Conservation (phyloP, 2,329 filamentous ascomycete genomes). For the Hypoxylon sp. region DNA sequence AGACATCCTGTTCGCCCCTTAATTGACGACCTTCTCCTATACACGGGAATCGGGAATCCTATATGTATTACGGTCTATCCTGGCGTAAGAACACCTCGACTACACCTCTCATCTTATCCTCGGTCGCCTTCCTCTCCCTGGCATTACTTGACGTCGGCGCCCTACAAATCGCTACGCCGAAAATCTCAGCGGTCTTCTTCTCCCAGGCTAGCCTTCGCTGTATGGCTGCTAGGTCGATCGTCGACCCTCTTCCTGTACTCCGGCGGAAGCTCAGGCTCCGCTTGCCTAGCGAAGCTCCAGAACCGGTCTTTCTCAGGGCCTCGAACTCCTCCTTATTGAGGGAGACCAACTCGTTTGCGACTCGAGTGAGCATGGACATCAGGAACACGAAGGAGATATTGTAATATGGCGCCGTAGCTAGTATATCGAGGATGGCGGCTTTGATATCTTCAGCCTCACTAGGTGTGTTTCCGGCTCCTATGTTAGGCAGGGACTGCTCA, state of each 20-base stretch:
- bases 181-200: constrained; percentile 72
- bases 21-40: background rate
- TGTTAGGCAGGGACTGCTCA: constrained; percentile 67
- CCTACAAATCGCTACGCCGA: constrained; percentile 74
- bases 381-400: constrained; percentile 93
- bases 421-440: constrained; percentile 75
- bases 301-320: constrained; percentile 47
- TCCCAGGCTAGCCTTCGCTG: constrained; percentile 71
- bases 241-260: constrained; percentile 40
- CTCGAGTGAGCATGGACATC: constrained; percentile 76
- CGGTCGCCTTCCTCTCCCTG: constrained; percentile 69
- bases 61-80: constrained; percentile 34
- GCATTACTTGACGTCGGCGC: constrained; percentile 54
- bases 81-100: constrained; percentile 77
- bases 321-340: constrained; percentile 57
- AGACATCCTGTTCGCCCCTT: constrained; percentile 1
- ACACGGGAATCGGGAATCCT: too few species aligned
- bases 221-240: constrained; percentile 59
- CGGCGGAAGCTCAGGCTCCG: constrained; percentile 63
- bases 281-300: constrained; percentile 52
- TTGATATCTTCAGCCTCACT: constrained; percentile 60
- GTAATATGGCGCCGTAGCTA: constrained; percentile 79
- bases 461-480: constrained; percentile 43
- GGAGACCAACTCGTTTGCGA: constrained; percentile 63
- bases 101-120: constrained; percentile 74